phyloP scores from a whole-genome alignment of 345 rosid species.

The Sonneratia alba region DNA sequence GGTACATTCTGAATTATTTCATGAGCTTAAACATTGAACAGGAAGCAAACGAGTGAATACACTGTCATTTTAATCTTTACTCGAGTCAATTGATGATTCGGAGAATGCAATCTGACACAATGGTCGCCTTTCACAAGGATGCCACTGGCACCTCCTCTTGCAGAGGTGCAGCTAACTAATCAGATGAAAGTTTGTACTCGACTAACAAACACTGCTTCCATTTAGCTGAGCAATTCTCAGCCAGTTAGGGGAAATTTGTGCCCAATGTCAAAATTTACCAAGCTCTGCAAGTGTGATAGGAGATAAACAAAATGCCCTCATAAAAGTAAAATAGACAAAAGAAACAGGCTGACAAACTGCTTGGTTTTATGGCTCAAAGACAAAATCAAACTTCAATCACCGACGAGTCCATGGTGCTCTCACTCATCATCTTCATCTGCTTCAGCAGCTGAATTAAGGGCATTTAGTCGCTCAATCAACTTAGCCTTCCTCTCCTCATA shows the following conservation, averaged over 20 bases:
- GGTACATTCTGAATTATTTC: constrained; percentile 19
- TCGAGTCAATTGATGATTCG: too few relatives aligned
- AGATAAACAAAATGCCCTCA: background rate
- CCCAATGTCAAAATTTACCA: background rate
- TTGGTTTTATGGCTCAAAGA: background rate
- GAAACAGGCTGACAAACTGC: background rate
- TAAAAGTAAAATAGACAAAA: background rate
- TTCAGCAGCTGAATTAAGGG: constrained; percentile 43
- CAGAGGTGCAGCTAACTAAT: too few relatives aligned
- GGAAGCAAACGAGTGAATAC: too few relatives aligned
- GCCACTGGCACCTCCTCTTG: too few relatives aligned
- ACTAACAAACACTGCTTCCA: too few relatives aligned
- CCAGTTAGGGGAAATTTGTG: too few relatives aligned
- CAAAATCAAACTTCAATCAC: background rate
- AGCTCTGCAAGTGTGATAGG: background rate
- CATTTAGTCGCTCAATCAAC: constrained; percentile 59
- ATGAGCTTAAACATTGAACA: too few relatives aligned
- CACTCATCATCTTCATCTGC: constrained; percentile 40
- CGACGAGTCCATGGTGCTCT: background rate
- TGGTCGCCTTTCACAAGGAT: too few relatives aligned
- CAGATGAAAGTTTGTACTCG: too few relatives aligned
- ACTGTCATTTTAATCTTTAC: too few relatives aligned
- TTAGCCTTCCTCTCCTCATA: constrained; percentile 68
- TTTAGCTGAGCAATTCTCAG: too few relatives aligned
- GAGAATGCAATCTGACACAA: too few relatives aligned